phyloP scores from a whole-genome alignment of 345 rosid genomes.

The Reutealis trisperma region DNA sequence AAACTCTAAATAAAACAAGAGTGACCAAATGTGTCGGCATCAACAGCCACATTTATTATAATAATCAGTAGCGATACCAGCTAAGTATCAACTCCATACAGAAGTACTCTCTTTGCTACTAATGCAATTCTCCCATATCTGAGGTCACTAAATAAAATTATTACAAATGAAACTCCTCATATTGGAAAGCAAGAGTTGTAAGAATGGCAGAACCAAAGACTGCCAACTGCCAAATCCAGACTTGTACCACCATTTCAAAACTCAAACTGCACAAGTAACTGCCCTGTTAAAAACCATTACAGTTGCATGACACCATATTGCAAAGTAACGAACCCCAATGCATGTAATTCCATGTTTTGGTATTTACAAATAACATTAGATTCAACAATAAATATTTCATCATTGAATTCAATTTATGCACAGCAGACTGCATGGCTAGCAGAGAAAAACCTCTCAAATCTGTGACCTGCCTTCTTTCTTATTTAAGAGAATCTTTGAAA shows the following conservation, averaged over 20 bases:
- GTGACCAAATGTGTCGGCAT: neutral
- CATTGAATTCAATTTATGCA: neutral
- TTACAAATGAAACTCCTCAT: neutral
- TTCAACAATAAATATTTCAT: neutral
- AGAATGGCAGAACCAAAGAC: neutral
- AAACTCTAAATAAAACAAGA: neutral
- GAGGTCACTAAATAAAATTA: neutral
- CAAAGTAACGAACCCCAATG: neutral
- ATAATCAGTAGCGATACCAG: neutral
- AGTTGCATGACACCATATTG: neutral
- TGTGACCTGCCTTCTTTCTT: neutral
- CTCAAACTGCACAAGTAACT: neutral
- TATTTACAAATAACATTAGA: neutral
- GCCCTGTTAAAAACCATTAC: neutral
- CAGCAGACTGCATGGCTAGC: neutral
- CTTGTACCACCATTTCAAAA: neutral
- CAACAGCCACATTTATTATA: neutral
- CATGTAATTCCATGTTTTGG: neutral
- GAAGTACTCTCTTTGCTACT: neutral
- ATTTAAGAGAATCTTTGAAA: neutral
- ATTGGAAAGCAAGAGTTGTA: neutral
- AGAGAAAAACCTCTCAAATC: neutral
- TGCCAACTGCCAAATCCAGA: neutral
- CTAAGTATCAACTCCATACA: neutral
- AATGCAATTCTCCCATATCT: neutral